These are phyloP conservation scores for Candida patagonica DNA, from an alignment of 805 yeast species.

Conservation along the genomic window DNA sequence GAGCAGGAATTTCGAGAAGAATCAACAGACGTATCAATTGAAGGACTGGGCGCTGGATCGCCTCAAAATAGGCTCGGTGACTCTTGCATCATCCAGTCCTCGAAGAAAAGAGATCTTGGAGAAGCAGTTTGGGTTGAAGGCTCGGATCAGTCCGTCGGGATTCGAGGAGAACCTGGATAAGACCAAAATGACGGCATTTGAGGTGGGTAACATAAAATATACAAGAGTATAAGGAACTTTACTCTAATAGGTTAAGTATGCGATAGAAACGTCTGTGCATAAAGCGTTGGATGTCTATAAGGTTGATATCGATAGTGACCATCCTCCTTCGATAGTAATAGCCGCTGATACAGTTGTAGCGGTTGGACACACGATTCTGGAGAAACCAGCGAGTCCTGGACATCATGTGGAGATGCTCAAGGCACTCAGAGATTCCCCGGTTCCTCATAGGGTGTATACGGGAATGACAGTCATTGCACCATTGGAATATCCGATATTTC, in stretches of 20 bases:
- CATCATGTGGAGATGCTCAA: conserved; percentile 44
- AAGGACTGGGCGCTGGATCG: conserved; percentile 1
- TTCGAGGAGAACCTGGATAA: conserved; percentile 75
- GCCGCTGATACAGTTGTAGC: conserved; percentile 78
- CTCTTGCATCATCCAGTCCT: conserved; percentile 81
- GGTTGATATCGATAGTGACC: conserved; percentile 30
- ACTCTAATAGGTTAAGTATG: conserved; percentile 39
- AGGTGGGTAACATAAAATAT: conserved; percentile 24
- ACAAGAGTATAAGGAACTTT: conserved; percentile 1
- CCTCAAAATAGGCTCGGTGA: conserved; percentile 28
- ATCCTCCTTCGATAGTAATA: conserved; percentile 26
- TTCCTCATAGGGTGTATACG: conserved; percentile 43
- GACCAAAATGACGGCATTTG: conserved; percentile 34
- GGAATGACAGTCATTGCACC: conserved; percentile 44
- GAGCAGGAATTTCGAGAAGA: too few species aligned
- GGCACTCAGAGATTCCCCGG: conserved; percentile 34
- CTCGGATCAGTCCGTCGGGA: conserved; percentile 46
- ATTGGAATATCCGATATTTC: conserved; percentile 31
- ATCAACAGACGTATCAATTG: background rate
- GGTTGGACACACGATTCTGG: conserved; percentile 56
- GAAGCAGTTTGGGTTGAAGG: conserved; percentile 32
- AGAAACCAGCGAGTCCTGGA: conserved; percentile 61
- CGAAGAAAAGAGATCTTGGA: conserved; percentile 64
- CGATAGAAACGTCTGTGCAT: conserved; percentile 53
- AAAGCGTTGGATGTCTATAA: conserved; percentile 59